phyloP scores from a whole-genome alignment of 768 basidiomycete genomes.

The Mycena olivaceomarginata region DNA sequence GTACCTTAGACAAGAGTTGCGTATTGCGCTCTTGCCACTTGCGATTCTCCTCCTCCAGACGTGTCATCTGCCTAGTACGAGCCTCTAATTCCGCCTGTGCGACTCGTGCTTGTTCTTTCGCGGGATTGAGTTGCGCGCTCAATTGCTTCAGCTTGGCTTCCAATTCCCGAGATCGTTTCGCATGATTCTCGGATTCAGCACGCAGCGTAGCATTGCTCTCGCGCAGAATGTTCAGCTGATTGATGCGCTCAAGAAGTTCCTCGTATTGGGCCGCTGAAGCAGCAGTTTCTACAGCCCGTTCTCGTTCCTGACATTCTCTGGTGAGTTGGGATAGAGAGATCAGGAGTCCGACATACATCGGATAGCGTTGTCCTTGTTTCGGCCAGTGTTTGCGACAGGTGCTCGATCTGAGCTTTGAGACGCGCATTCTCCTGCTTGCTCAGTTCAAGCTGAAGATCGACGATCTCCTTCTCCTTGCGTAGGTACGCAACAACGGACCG shows the following conservation, averaged over 20 bases:
- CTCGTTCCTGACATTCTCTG: constrained; percentile 77
- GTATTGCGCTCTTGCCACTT: constrained; percentile 91
- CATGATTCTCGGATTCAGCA: constrained; percentile 82
- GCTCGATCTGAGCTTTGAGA: constrained; percentile 85
- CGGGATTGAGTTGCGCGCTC: constrained; percentile 81
- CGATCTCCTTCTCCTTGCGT: constrained; percentile 94
- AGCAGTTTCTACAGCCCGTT: constrained; percentile 82
- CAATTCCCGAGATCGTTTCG: constrained; percentile 81
- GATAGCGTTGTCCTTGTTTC: constrained; percentile 83
- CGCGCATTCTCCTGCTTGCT: constrained; percentile 85
- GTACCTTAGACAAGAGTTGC: constrained; percentile 88
- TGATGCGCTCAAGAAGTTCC: constrained; percentile 90
- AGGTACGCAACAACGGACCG: constrained; percentile 89
- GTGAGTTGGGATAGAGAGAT: constrained; percentile 23
- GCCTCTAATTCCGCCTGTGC: constrained; percentile 86
- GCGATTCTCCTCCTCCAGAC: constrained; percentile 85
- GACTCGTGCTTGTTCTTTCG: constrained; percentile 80
- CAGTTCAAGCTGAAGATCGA: constrained; percentile 90
- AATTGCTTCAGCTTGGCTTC: constrained; percentile 77
- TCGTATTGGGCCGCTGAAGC: constrained; percentile 87
- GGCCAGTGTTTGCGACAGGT: constrained; percentile 80
- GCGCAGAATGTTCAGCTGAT: constrained; percentile 89
- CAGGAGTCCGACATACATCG: constrained; percentile 67
- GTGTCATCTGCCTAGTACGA: constrained; percentile 77
- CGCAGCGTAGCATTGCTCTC: constrained; percentile 93